Conservation (phyloP, 164 flowering plant species). For the Brasenia schreberi region DNA sequence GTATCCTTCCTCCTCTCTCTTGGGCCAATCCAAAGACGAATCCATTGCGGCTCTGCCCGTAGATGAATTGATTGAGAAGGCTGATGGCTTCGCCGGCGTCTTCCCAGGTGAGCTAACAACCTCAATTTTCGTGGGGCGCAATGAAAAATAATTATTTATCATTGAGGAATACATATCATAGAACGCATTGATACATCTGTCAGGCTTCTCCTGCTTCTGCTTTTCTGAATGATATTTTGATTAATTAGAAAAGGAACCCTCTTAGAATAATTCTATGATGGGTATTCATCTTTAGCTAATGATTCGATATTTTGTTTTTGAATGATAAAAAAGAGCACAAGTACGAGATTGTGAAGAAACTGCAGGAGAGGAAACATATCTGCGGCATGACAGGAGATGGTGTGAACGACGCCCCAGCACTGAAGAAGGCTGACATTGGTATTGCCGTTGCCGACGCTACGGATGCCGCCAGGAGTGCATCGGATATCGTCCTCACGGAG, state of each 20-base stretch:
- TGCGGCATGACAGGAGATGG: conserved; percentile 89
- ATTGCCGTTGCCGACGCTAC: conserved; percentile 93
- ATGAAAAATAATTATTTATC: background rate
- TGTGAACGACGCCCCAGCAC: conserved; percentile 78
- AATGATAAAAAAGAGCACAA: conserved; percentile 42
- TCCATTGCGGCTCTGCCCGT: conserved; percentile 50
- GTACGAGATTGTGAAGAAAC: conserved; percentile 68
- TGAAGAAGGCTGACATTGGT: conserved; percentile 84
- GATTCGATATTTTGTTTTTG: background rate
- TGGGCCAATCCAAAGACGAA: conserved; percentile 56
- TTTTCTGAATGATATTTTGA: background rate
- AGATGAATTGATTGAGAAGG: conserved; percentile 80
- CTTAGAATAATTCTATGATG: background rate
- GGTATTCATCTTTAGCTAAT: background rate
- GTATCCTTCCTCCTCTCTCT: conserved; percentile 86
- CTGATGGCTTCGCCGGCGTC: conserved; percentile 94
- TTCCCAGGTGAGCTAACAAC: conserved; percentile 57
- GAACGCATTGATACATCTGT: background rate
- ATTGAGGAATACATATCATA: background rate
- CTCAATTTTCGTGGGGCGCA: background rate
- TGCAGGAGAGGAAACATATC: conserved; percentile 71
- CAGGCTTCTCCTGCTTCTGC: background rate
- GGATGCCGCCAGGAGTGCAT: conserved; percentile 82
- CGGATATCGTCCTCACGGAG: conserved; percentile 80
- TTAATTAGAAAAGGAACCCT: background rate